Evolutionary conservation across 2,329 filamentous ascomycete genomes (phyloP), one percentile per base, ranked within the genome.

Genomic region (Fusarium albidum): DNA sequence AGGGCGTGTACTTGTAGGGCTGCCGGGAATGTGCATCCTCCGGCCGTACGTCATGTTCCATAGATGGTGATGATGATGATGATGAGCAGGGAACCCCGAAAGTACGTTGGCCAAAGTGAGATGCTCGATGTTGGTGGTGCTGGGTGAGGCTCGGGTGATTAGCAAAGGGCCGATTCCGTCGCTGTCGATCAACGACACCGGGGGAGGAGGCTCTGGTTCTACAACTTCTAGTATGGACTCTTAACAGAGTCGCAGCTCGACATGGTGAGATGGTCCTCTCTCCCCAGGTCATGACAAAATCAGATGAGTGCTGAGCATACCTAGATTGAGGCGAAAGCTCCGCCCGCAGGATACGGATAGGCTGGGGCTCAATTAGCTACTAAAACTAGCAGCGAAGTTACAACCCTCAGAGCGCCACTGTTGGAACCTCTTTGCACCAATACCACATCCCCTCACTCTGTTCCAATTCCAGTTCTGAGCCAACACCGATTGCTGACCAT

Each of bases 1-100:
- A 64, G 3, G 57, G 52, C 21, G 48, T 39, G 29, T 72, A 72
- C 33, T 46, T 17, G 43, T 64, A 71, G 21, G 25, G 11, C 18
- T 29, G 50, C 7, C 21, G 15, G 11, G 31, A 33, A 29, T 39
- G 17, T 25, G 18, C 9, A 37, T 49, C 37, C 40, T 38, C 40
- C 27, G 15, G 34, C 31, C 27, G 35, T 28, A 34, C 21, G 28
- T 31, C 51, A 51, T 41, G 15, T n/a, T 55, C 64, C 61, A 67
- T 67, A 18, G 43, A 52, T 51, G 32, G 31, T 14, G 32, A 26
- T 33, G 43, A 28, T 15, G 43, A 40, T 9, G 49, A n/a, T 25
- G 58, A 41, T 18, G 49, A 52, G 45, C 39, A 49, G 37, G 37
- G 21, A 43, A 40, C 31, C 27, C 27, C 9, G 12, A 33, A 18